These are phyloP conservation scores for Alternaria sp. DNA, from an alignment of 2,329 filamentous ascomycete genomes.

Conservation along the genomic window DNA sequence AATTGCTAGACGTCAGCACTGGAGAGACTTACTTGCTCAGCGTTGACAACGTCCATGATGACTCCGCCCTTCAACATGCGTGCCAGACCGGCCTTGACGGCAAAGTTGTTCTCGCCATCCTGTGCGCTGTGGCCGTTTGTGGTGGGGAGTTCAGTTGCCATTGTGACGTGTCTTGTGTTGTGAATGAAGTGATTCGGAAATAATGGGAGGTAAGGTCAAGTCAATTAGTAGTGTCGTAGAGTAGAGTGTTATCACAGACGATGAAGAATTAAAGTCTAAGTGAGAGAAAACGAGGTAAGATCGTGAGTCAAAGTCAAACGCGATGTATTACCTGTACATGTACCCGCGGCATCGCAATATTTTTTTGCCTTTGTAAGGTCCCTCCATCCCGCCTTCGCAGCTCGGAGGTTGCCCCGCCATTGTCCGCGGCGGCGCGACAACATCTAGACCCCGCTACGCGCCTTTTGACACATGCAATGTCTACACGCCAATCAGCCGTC, in stretches of 20 bases:
- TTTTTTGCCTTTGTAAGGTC: constrained; percentile 36
- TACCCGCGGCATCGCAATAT: constrained; percentile 34
- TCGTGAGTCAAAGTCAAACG: constrained; percentile 29
- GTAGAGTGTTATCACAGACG: not conserved
- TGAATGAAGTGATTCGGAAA: not conserved
- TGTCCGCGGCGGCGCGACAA: constrained; percentile 10
- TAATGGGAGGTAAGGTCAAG: not conserved
- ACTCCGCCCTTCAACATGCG: constrained; percentile 99
- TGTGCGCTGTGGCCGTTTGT: constrained; percentile 54
- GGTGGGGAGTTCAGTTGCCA: constrained; percentile 60
- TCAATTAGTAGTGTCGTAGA: constrained; percentile 8
- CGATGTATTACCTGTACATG: constrained; percentile 35
- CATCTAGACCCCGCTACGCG: constrained; percentile 29
- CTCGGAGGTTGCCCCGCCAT: constrained; percentile 26
- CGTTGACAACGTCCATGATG: constrained; percentile 98
- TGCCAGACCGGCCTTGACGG: constrained; percentile 92
- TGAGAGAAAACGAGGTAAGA: constrained; percentile 14
- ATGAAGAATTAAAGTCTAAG: constrained; percentile 4
- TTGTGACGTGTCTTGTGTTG: constrained; percentile 31
- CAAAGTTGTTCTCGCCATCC: constrained; percentile 69
- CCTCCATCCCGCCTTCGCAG: constrained; percentile 25
- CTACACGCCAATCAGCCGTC: constrained; percentile 26
- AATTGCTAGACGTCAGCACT: not conserved
- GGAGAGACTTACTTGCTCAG: constrained; percentile 69
- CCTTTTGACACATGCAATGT: constrained; percentile 34